phyloP scores from a whole-genome alignment of 2,329 filamentous ascomycete genomes.

The Aureobasidium sp. region DNA sequence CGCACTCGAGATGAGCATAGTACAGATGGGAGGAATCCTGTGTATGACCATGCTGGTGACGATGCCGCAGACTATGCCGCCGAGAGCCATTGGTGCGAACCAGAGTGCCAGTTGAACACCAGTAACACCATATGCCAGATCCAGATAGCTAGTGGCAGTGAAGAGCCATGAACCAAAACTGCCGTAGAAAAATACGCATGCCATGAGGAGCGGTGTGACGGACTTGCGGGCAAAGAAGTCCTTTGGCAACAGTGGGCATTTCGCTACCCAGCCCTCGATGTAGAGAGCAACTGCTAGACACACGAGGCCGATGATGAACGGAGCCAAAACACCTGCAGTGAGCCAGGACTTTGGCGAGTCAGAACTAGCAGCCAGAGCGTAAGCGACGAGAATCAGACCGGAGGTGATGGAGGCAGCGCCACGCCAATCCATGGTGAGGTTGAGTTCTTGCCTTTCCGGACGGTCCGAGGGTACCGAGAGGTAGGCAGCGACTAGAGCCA shows the following conservation, averaged over 20 bases:
- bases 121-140: constrained; percentile 13
- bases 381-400: constrained; percentile 28
- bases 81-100: constrained; percentile 29
- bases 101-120: constrained; percentile 26
- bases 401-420: constrained; percentile 27
- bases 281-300: constrained; percentile 25
- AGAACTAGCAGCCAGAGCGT: constrained; percentile 28
- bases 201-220: constrained; percentile 26
- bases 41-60: constrained; percentile 25
- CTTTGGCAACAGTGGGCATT: constrained; percentile 28
- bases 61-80: constrained; percentile 27
- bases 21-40: constrained; percentile 22
- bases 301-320: constrained; percentile 23
- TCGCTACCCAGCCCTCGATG: constrained; percentile 28
- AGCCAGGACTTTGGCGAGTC: constrained; percentile 22
- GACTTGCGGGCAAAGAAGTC: constrained; percentile 28
- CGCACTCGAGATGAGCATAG: constrained; percentile 25
- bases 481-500: constrained; percentile 24
- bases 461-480: constrained; percentile 27
- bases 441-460: constrained; percentile 24
- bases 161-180: constrained; percentile 21
- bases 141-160: constrained; percentile 27
- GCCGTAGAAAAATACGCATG: constrained; percentile 30
- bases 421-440: constrained; percentile 31
- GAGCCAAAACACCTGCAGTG: constrained; percentile 23